Evolutionary conservation across 2,329 filamentous ascomycete species (phyloP).

Genomic region (Neoascochyta sp.): DNA sequence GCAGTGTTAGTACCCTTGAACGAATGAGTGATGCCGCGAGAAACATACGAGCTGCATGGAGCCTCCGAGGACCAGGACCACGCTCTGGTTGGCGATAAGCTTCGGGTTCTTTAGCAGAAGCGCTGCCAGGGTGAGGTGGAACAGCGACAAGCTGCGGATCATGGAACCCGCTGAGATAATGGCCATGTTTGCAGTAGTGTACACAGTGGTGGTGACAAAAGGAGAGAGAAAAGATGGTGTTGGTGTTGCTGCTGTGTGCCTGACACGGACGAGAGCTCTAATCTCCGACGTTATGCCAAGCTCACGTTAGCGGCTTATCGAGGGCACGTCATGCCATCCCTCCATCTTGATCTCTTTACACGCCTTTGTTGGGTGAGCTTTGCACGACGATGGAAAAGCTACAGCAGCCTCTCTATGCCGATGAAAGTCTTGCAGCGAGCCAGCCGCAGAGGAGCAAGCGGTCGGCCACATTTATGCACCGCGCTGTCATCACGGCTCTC

Average conservation of each 20-base stretch:
- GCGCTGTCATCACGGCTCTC: constrained; percentile 8
- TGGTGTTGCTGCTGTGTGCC: constrained; percentile 3
- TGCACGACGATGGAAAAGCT: constrained; percentile 9
- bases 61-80: constrained; percentile 79
- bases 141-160: constrained; percentile 75
- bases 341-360: too few species aligned
- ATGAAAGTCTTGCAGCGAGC: constrained; percentile 4
- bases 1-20: constrained; percentile 2
- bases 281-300: constrained; percentile 17
- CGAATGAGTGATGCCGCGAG: background rate
- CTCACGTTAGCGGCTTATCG: too few species aligned
- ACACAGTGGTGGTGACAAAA: too few species aligned
- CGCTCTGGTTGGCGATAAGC: constrained; percentile 70
- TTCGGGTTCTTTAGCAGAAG: constrained; percentile 75
- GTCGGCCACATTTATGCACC: too few species aligned
- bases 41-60: constrained; percentile 71
- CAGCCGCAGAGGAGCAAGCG: background rate
- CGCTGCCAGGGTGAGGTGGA: constrained; percentile 78
- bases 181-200: constrained; percentile 58
- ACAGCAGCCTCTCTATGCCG: background rate
- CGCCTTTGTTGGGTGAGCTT: too few species aligned
- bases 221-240: constrained; percentile 4
- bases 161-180: constrained; percentile 76
- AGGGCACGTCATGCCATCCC: too few species aligned
- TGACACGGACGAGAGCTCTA: constrained; percentile 12